Evolutionary conservation across 2,329 filamentous ascomycete genomes (phyloP), one percentile per base, ranked within the genome.

Genomic region (Phaeosphaeriaceae sp.): DNA sequence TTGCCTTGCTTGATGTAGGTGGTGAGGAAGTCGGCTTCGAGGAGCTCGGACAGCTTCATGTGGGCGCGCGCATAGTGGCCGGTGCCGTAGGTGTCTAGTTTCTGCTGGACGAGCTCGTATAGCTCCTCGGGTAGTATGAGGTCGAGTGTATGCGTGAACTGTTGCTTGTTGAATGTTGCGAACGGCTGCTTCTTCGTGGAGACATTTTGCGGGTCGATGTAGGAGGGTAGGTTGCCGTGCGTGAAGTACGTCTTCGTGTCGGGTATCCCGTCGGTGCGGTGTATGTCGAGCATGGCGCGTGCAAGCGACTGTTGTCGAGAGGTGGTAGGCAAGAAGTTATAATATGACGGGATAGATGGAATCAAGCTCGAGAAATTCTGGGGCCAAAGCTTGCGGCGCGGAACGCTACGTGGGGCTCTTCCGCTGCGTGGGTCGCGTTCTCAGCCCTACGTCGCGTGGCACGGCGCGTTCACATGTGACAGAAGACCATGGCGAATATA

Each of bases 1-100:
- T 92, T 89, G 5, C 92, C 92, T 93, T 58, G 57, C 2, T 96
- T 96, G 65, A 98, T 89, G 72, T 96, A 93, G 45, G 88, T 83
- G n/a, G 86, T 89, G 70, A 97, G 93, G 69, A 97, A 96, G 0
- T 88, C 85, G 1, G 87, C 86, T 33, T 90, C 84, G 1, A 98
- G 74, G 5, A 98, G 73, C 57, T 92, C 88, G 9, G 84, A 84
- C 10, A 97, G 82, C 3, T 87, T 86, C 85, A 96, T 88, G 65
- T 87, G 85, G 2, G 96, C 87, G 58, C 86, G 85, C 31, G 86
- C 85, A 81, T 91, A 96, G 48, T 78, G 77, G 15, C 80, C 68
- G 10, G 66, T 73, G n/a, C 68, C 67, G 10, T 48, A 53, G 2
- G 63, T 70, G 7, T 83, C 73, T 17, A 93, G 70, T 61, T 84